Evolutionary conservation across 2,329 filamentous ascomycete species (phyloP), one percentile per base, ranked within the genome.

Genomic region (Aotearoamyces nothofagi): DNA sequence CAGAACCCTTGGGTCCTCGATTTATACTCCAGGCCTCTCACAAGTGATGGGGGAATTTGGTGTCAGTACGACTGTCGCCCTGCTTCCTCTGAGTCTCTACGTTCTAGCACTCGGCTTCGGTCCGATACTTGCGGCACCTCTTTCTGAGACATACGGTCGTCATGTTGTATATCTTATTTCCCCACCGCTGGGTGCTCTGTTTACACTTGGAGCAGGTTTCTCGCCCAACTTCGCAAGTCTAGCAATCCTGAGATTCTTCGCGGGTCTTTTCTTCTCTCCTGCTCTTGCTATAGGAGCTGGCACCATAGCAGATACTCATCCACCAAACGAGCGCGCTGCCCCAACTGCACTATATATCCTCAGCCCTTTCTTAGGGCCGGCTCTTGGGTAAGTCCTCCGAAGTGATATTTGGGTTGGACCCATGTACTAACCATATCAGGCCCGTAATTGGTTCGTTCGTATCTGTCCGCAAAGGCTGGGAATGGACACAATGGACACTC

Each of bases 81-180:
- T 69, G 0, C 74, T 82, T 31, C 69, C 75, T 34, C 68, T 82
- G 50, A 26, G 45, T 9, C 38, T 46, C 4, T 46, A 75, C 45
- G 58, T 81, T 3, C 53, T 79, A 0, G 75, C 76, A 12, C 66
- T 71, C 32, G 69, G 63, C 2, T 62, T 69, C 16, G 73, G 71
- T 0, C 71, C 72, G 0, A 48, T 77, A 26, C 25, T 77, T 4
- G 61, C 69, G 30, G 69, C 68, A 0, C 73, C 75, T 0, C 32
- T 76, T 4, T 69, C 62, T 5, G 73, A 79, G 42, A 50, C 70
- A 3, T 70, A 66, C 39, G 70, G 70, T n/a, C 41, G 63, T 0
- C 39, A 51, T 24, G 33, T 39, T 0, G 45, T 66, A 5, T 44
- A 63, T 5, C 54, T 63, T 19, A 27, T 41, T 0, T 57, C 56